Evolutionary conservation across 2,329 filamentous ascomycete species (phyloP), one percentile per base, ranked within the genome.

Genomic region (Fusarium ambrosium): DNA sequence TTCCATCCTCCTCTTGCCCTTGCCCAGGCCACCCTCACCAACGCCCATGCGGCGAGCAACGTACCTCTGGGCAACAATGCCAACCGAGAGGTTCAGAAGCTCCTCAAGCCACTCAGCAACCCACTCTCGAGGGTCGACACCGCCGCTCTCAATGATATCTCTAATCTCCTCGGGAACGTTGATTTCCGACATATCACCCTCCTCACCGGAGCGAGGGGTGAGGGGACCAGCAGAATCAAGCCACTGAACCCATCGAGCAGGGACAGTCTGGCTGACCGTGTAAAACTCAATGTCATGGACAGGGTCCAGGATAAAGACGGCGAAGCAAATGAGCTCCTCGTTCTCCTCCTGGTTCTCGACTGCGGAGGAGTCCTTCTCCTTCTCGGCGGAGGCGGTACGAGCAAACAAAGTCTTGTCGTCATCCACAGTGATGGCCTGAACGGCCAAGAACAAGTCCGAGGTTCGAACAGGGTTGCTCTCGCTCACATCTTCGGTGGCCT

Each of bases 61-160:
- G 81, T 99, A 99, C 73, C 95, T 89, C 88, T 99, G 97, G 3
- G 97, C 97, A 4, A 98, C 92, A 9, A 98, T 87, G 20, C 97
- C 96, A 1, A 97, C 90, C 4, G 92, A 90, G 59, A 98, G 86
- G 45, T 88, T 91, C 36, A 99, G 87, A 0, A 92, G 86, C 85
- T 98, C 96, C 85, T 98, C 96, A 56, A 99, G 89, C 97, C 97
- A 99, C 83, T 98, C 97, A 4, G 95, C 93, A 41, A 98, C 94
- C 97, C 97, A 99, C 83, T 99, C 97, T 68, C 97, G 89, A 0
- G 97, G 97, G 80, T 99, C 97, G 3, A 98, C 94, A 56, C 90
- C 91, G 10, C 91, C 91, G 53, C 85, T 85, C 79, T 91, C 90
- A 45, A 99, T 91, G 73, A 98, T 97, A 75, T 96, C 94, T 24